These are phyloP conservation scores for Nakataea oryzae DNA, from an alignment of 2,329 filamentous ascomycete species.

Conservation along the genomic window DNA sequence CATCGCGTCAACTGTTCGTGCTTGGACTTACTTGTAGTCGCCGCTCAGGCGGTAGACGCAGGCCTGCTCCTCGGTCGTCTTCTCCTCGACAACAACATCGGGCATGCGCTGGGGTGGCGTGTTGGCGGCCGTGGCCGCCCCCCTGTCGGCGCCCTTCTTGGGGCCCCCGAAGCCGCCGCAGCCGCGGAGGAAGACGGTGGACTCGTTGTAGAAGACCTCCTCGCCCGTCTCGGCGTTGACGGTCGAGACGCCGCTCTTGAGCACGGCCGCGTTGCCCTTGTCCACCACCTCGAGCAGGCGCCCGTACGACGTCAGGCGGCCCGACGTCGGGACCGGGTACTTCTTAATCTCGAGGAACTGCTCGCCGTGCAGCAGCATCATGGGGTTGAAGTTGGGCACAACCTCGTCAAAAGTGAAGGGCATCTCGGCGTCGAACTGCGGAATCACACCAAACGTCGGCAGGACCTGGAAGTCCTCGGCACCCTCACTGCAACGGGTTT, in stretches of 20 bases:
- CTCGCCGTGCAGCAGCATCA: constrained; percentile 98
- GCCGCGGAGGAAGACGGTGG: constrained; percentile 84
- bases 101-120: constrained; percentile 62
- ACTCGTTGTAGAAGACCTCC: constrained; percentile 94
- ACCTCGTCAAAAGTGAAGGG: constrained; percentile 75
- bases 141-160: constrained; percentile 66
- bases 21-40: constrained; percentile 61
- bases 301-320: constrained; percentile 62
- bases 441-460: constrained; percentile 92
- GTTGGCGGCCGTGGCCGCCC: constrained; percentile 70
- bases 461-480: constrained; percentile 86
- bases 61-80: constrained; percentile 83
- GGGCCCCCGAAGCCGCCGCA: constrained; percentile 83
- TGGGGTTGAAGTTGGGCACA: constrained; percentile 91
- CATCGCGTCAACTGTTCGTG: neutral
- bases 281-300: constrained; percentile 90
- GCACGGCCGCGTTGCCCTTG: constrained; percentile 82
- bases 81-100: constrained; percentile 74
- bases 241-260: constrained; percentile 72
- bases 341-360: constrained; percentile 94
- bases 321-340: constrained; percentile 82
- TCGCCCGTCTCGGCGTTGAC: constrained; percentile 77
- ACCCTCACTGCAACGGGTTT: constrained; percentile 50
- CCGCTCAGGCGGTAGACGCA: constrained; percentile 88
- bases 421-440: constrained; percentile 74